A percentile compares a stretch with the other conserved stretches of the same genome.
phyloP scores from a whole-genome alignment of 495 filamentous ascomycete genomes.

The Penicillium samsonianum region DNA sequence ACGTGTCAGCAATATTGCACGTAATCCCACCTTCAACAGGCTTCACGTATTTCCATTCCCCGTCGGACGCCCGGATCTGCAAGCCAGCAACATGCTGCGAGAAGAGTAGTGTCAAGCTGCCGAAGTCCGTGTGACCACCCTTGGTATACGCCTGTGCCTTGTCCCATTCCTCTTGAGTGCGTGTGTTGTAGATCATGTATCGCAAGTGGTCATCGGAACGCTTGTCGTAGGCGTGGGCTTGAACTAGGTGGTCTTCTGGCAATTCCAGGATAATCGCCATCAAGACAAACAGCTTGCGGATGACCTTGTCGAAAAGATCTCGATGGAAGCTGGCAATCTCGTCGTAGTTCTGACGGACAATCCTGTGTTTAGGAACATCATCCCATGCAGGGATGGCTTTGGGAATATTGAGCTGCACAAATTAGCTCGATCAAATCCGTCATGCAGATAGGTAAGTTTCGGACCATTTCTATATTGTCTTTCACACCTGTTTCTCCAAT shows the following conservation, averaged over 20 bases:
- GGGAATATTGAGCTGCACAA: slow-evolving; percentile 46
- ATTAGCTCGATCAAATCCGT: slow-evolving; percentile 6
- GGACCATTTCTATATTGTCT: slow-evolving; percentile 49
- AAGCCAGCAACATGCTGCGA: slow-evolving; percentile 55
- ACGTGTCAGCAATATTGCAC: slow-evolving; percentile 49
- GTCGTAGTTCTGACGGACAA: slow-evolving; percentile 23
- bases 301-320: slow-evolving; percentile 24
- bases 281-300: slow-evolving; percentile 28
- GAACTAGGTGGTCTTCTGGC: slow-evolving; percentile 52
- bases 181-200: slow-evolving; percentile 57
- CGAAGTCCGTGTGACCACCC: slow-evolving; percentile 58
- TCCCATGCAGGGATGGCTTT: slow-evolving; percentile 48
- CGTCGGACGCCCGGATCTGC: slow-evolving; percentile 49
- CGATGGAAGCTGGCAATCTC: slow-evolving; percentile 30
- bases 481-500: slow-evolving; percentile 47
- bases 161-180: slow-evolving; percentile 48
- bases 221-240: slow-evolving; percentile 50
- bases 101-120: slow-evolving; percentile 55
- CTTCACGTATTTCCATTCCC: slow-evolving; percentile 52
- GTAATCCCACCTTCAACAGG: slow-evolving; percentile 48
- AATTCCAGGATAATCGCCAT: slow-evolving; percentile 56
- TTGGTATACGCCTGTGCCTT: slow-evolving; percentile 42
- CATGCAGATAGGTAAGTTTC: neutral
- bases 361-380: slow-evolving; percentile 33
- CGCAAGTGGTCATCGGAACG: slow-evolving; percentile 51